Evolutionary conservation across 371 early-diverging fungal genomes (phyloP), one percentile per base, ranked within the genome.

Genomic region (Paraphysoderma sedebokerense): DNA sequence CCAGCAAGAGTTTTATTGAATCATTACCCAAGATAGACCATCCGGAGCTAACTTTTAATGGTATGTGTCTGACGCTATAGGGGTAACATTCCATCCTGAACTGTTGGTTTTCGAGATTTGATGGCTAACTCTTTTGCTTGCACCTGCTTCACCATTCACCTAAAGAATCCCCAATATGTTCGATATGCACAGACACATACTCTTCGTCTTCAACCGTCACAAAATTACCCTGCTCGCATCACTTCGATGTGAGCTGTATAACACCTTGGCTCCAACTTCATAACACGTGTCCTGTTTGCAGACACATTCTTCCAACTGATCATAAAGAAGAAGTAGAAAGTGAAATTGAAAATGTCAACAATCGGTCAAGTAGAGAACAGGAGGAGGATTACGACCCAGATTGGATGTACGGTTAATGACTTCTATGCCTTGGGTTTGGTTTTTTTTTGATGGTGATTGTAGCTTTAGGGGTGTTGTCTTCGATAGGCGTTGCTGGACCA

Each of bases 231-330:
- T 65, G 76, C 56, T 59, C 58, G 8, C 78, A 77, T 59, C 50
- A 59, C 23, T 77, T 70, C 59, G 72, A 76, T 55, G 59, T 60
- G 30, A 65, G 59, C 15, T 78, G 79, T 52, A 38, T 78, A 20
- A 57, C 74, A 17, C 64, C 71, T 41, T 78, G 79, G 79, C 56
- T 78, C 24, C 53, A 66, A 30, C 50, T 66, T 19, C 65, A 67
- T 37, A 65, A 76, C 56, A 68, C 75, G 9, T 78, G 79, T 50
- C 79, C 79, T 0, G 46, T 67, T 48, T 78, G 79, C 47, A 58
- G 79, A 46, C 55, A 52, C 48, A 54, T 67, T 31, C 58, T 78
- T 0, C 66, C 65, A 39, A 70, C 74, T 1, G 71, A 72, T n/a
- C n/a, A n/a, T n/a, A n/a, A n/a, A n/a, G n/a, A n/a, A n/a, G n/a